These are phyloP conservation scores for Alternaria ethzedia DNA, from an alignment of 2,329 filamentous ascomycete genomes.

Conservation along the genomic window DNA sequence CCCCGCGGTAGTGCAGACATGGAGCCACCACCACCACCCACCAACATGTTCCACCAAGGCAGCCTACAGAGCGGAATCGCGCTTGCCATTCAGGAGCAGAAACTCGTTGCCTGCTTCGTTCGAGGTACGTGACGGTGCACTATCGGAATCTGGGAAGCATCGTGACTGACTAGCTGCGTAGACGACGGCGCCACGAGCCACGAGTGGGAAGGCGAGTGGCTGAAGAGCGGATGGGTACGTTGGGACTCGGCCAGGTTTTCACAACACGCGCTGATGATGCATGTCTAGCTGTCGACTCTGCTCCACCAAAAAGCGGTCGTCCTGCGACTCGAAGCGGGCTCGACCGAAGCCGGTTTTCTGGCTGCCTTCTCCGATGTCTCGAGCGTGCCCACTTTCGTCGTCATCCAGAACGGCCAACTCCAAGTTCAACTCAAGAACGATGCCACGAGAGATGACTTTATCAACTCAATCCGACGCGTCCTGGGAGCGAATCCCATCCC, in stretches of 20 bases:
- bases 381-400: slow-evolving; percentile 76
- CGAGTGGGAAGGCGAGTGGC: slow-evolving; percentile 74
- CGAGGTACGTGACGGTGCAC: slow-evolving; percentile 61
- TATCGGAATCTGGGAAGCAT: slow-evolving; percentile 17
- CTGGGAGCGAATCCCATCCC: slow-evolving; percentile 40
- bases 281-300: slow-evolving; percentile 50
- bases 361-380: slow-evolving; percentile 82
- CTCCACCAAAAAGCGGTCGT: slow-evolving; percentile 70
- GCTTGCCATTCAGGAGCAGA: slow-evolving; percentile 74
- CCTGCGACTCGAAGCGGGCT: slow-evolving; percentile 73
- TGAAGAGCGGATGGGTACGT: slow-evolving; percentile 51
- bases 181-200: slow-evolving; percentile 73
- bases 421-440: slow-evolving; percentile 76
- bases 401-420: slow-evolving; percentile 81
- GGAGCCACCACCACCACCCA: slow-evolving; percentile 15
- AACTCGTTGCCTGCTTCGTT: slow-evolving; percentile 85
- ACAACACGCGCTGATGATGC: background rate
- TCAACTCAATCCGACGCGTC: slow-evolving; percentile 59
- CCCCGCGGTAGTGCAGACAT: slow-evolving; percentile 16
- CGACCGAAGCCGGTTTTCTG: slow-evolving; percentile 81
- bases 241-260: background rate
- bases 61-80: slow-evolving; percentile 81
- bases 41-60: slow-evolving; percentile 79
- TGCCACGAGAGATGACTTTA: slow-evolving; percentile 69
- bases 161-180: slow-evolving; percentile 43